Conservation (phyloP, 768 basidiomycete species). For the Infundibulicybe gibba region DNA sequence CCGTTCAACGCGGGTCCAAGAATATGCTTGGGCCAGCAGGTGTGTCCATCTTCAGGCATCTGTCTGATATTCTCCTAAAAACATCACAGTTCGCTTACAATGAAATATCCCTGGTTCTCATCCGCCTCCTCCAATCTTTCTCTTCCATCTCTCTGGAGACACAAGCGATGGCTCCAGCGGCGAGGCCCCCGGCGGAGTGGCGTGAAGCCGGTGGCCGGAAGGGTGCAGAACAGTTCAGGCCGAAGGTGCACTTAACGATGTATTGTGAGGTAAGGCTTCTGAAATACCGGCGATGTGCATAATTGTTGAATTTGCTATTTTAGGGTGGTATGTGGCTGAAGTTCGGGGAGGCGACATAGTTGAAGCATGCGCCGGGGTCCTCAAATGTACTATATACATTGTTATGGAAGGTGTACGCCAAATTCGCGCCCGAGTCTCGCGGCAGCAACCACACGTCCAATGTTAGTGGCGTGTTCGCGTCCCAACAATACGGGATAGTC, state of each 20-base stretch:
- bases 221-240: neutral
- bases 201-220: neutral
- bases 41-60: conserved; percentile 7
- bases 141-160: conserved; percentile 35
- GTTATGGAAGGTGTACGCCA: no score
- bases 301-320: neutral
- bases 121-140: conserved; percentile 49
- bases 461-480: no score
- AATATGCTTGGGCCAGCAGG: conserved; percentile 50
- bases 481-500: no score
- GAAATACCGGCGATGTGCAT: neutral
- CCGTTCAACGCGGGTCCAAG: conserved; percentile 51
- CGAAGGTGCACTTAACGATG: neutral
- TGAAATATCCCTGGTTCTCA: conserved; percentile 52
- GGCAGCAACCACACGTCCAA: no score
- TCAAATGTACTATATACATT: no score
- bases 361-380: no score
- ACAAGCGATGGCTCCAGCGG: neutral
- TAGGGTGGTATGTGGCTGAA: neutral
- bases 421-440: no score
- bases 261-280: conserved; percentile 1
- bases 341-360: conserved; percentile 3
- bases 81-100: conserved; percentile 43
- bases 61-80: neutral
- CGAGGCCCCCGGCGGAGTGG: conserved; percentile 25